These are phyloP conservation scores for Raphidocelis subcapitata DNA, from an alignment of 139 green algal species.

Conservation along the genomic window DNA sequence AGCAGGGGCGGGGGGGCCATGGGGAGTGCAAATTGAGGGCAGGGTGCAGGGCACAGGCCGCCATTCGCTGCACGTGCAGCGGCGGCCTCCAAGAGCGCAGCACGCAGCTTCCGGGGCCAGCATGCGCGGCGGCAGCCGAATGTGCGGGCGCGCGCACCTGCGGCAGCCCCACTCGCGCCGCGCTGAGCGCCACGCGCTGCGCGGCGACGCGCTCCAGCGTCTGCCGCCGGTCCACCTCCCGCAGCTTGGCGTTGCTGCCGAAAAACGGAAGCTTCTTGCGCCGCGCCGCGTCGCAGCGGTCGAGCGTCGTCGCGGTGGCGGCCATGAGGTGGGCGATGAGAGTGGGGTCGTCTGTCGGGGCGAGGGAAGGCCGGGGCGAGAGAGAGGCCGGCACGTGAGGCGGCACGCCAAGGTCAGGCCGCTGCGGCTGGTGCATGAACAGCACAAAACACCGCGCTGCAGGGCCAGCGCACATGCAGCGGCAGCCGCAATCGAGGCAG, in stretches of 20 bases:
- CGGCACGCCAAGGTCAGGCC: no score
- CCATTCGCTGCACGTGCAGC: no score
- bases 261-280: slow-evolving; percentile 13
- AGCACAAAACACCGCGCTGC: neutral
- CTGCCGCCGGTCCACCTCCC: slow-evolving; percentile 19
- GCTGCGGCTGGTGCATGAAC: neutral
- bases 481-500: neutral
- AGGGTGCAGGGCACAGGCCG: neutral
- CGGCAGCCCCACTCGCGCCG: slow-evolving; percentile 12
- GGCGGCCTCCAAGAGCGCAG: no score
- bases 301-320: slow-evolving; percentile 23
- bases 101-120: no score
- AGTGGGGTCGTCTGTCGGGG: neutral
- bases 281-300: slow-evolving; percentile 13
- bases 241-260: neutral
- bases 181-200: slow-evolving; percentile 22
- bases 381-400: no score
- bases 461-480: neutral
- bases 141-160: no score
- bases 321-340: slow-evolving; percentile 28
- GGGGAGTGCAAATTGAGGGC: neutral
- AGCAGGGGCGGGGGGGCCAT: neutral
- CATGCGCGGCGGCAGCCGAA: no score
- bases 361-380: neutral
- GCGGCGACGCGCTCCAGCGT: slow-evolving; percentile 26